Evolutionary conservation across 768 basidiomycete species (phyloP), one percentile per base, ranked within the genome.

Genomic region (Boletus rubescentipes): DNA sequence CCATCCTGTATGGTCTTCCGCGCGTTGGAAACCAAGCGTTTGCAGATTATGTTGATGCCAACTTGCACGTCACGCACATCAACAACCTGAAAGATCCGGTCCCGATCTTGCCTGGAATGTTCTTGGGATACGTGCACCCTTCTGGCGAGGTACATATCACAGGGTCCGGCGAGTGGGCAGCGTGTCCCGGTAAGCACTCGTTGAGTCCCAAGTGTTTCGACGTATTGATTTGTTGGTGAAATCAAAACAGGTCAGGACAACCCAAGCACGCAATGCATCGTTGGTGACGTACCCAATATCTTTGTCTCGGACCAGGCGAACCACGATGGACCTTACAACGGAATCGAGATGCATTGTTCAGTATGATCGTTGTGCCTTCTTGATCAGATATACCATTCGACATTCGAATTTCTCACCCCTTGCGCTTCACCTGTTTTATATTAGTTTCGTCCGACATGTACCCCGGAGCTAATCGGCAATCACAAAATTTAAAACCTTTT

Each of bases 11-110:
- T 39, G 75, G 72, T n/a, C 58, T 72, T 21, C 75, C 73, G 9
- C 65, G 73, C 9, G 72, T 73, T 4, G 83, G 85, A 26, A 85
- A 86, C 64, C 72, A 79, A 62, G 79, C 70, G 0, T 87, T 85
- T 56, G 84, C 83, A 1, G 60, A 83, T 61, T 79, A 78, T 54
- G 75, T 84, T 43, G 80, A 84, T 56, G 60, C 70, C 11, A 69
- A 79, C 34, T 41, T 71, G 36, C 58, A 66, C 2, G 49, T 83
- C 16, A 81, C 74, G 12, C 84, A 77, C 53, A 75, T 86, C 62
- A 83, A 79, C 64, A 83, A 86, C 69, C 36, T 64, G 50, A 55
- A 72, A 32, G 77, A 79, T 43, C 64, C 67, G 2, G 43, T 79
- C 7, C 77, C 78, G n/a, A 72, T 63, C 46, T 9, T 58, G 5